Evolutionary conservation across 345 rosid species (phyloP), one percentile per base, ranked within the genome.

Genomic region (Pugionium dolabratum): DNA sequence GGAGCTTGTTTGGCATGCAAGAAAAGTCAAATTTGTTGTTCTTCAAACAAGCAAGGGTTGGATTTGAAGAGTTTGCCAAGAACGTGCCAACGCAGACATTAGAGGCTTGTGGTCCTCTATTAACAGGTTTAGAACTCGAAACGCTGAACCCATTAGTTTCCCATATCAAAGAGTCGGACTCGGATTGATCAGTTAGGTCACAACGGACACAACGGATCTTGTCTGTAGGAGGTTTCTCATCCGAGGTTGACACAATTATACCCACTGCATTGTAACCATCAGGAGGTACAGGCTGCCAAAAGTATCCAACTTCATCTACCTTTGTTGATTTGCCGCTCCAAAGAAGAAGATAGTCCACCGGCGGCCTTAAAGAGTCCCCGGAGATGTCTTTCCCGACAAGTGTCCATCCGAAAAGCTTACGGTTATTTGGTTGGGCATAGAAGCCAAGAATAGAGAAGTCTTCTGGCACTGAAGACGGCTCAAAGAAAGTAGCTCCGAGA

Each of bases 251-350:
- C 59, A 93, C 67, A 0, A 88, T 68, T 37, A 77, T 69, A 49
- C 98, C 98, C 4, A 84, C 59, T 3, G 87, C 71, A 34, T 49
- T 81, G 76, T 83, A 93, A 10, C 91, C 97, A 30, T 82, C 82
- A 0, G 88, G 85, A 4, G 96, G 71, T 3, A 52, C 54, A 18
- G 98, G 98, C 32, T 80, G 75, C 98, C 98, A 93, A 40, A 90
- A 4, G 54, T 76, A 90, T 27, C 81, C 90, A 25, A 27, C 4
- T 2, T 83, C 79, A 2, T 75, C 81, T 64, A 84, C 77, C 43
- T 78, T 74, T 33, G 72, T n/a, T n/a, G 88, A 74, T 58, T 86
- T 85, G 1, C 91, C 89, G 66, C 85, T 87, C 90, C 90, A 89
- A 50, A 87, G 85, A 62, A 93, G 91, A 71, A 76, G 77, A 76